Percentiles rank a stretch among this genome's conserved stretches.
Evolutionary conservation across 305 asterid species (phyloP).

Genomic region (Fraxinus velutina): DNA sequence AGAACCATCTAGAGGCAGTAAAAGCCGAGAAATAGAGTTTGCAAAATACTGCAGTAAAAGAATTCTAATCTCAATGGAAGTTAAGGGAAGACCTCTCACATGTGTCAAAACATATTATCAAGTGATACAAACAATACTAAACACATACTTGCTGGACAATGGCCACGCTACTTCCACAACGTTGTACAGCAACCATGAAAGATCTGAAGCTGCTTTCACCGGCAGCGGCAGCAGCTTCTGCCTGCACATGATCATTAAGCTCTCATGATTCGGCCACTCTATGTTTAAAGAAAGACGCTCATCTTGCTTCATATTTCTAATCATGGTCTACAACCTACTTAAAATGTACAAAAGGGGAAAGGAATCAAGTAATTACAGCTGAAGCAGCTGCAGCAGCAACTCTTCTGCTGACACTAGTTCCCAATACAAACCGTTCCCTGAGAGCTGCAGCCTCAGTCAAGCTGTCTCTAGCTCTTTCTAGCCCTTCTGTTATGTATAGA

Average conservation of each 20-base stretch:
- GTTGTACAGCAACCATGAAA: conserved; percentile 98
- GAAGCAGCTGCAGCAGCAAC: conserved; percentile 99
- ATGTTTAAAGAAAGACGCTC: not conserved
- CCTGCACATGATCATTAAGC: conserved; percentile 43
- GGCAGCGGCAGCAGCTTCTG: conserved; percentile 99
- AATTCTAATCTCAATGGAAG: conserved; percentile 19
- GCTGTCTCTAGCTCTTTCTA: conserved; percentile 92
- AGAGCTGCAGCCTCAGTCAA: conserved; percentile 89
- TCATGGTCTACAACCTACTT: conserved; percentile 14
- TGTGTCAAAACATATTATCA: conserved; percentile 10
- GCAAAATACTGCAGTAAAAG: conserved; percentile 71
- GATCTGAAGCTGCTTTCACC: conserved; percentile 98
- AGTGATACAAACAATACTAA: conserved; percentile 19
- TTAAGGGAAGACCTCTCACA: not conserved
- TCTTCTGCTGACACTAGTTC: conserved; percentile 81
- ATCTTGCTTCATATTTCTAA: conserved; percentile 19
- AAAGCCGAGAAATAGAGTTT: conserved; percentile 81
- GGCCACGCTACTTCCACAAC: conserved; percentile 99
- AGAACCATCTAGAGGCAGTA: conserved; percentile 96
- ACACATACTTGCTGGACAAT: conserved; percentile 88
- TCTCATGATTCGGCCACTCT: conserved; percentile 13
- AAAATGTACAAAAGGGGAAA: not conserved
- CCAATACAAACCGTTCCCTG: conserved; percentile 91
- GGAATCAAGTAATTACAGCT: conserved; percentile 54
- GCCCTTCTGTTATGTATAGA: conserved; percentile 83